Base-by-base conservation (phyloP, 345 rosid genomes). In the Arabis alpina region DNA sequence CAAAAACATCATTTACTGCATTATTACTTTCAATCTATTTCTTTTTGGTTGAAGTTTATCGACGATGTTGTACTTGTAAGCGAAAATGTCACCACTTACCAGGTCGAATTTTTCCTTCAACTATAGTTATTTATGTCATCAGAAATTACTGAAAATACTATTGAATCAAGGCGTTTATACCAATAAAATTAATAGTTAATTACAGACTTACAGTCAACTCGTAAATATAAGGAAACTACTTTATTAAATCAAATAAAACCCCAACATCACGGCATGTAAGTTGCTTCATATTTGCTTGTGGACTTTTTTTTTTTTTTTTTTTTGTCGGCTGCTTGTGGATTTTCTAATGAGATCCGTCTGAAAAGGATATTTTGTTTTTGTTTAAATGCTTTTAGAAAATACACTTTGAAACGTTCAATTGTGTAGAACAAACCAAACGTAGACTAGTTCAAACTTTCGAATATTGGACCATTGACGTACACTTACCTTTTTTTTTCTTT, bases 361-460 rank as follows among this genome's bases (percentile, higher is more conserved):
- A 71, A 62, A 71, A 9, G 55, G 69, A 71, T 62, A 52, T 43
- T 53, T 14, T 36, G 40, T 34, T 4, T 16, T 49, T 45, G 39
- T 54, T 44, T 10, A 36, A 49, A 62, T 39, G 40, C 2, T 6
- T 2, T n/a, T 3, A 23, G 42, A 53, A 44, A n/a, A 2, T 16
- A 30, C 30, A 10, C 70, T 44, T 72, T 72, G 76, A 72, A 54
- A 63, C 56, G 49, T 72, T 72, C 76, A 71, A 71, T 44, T 62
- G 14, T 71, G 75, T 71, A 68, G 28, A 71, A 30, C 54, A 43
- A 61, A n/a, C 69, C 54, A 71, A 36, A 54, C 41, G 41, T 45
- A 44, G 76, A 71, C 76, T 23, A 44, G 23, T 71, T 44, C 76
- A 54, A 62, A 47, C 16, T 24, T 42, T 14, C 11, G 40, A 42